phyloP scores from a whole-genome alignment of 176 grass and related monocot genomes.

The Saccharum officinarum region DNA sequence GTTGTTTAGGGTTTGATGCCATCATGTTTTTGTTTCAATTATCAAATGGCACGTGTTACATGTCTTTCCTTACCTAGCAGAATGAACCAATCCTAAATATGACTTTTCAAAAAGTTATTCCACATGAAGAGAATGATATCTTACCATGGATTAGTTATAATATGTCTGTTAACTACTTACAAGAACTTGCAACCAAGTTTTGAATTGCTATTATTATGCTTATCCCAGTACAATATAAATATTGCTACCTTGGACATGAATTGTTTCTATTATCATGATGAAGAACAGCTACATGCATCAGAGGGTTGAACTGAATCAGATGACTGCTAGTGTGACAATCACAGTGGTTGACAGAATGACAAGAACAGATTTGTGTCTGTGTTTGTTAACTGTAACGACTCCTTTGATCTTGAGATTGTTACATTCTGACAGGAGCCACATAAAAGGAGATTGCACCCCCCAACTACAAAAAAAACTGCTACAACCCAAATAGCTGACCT shows the following conservation, averaged over 20 bases:
- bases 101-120: not conserved
- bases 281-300: not conserved
- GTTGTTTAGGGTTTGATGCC: not conserved
- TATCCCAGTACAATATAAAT: not conserved
- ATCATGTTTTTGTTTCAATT: not conserved
- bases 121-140: not conserved
- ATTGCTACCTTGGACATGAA: not conserved
- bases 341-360: not conserved
- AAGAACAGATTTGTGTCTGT: not conserved
- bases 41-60: not conserved
- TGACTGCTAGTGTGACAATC: not conserved
- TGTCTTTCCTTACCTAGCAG: not conserved
- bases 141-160: not conserved
- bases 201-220: not conserved
- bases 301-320: not conserved
- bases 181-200: not conserved
- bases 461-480: not conserved
- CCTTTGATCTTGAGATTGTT: not conserved
- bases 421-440: not conserved
- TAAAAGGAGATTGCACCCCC: not conserved
- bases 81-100: not conserved
- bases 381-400: not conserved
- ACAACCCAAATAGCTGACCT: not conserved
- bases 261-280: not conserved
- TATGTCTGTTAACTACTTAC: not conserved